Evolutionary conservation across 441 rosid genomes (phyloP), one percentile per base, ranked within the genome.

Genomic region (Euphorbia corollata): DNA sequence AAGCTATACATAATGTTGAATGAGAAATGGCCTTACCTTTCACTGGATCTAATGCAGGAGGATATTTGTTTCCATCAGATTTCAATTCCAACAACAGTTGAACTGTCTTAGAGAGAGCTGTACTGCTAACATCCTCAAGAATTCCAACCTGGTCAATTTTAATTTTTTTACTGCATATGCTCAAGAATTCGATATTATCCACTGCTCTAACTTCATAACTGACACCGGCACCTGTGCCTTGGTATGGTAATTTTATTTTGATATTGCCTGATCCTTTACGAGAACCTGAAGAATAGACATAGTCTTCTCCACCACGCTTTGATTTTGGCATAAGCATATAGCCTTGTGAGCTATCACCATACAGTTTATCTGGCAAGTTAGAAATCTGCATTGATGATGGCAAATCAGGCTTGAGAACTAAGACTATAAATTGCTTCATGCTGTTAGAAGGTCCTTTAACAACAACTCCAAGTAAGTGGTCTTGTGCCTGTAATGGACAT

Each of bases 401-500:
- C 54, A 78, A 72, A 73, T 94, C 86, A 73, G 97, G 89, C 78
- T 80, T 88, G 76, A 91, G 87, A 76, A 91, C 82, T 73, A 89
- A 80, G 47, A 91, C 88, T 39, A 91, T 82, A 75, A 73, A 82
- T 74, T 86, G 94, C 67, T 81, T 87, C 74, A 81, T 74, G 71
- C 47, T 77, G 74, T 59, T 19, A 64, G 88, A 71, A 75, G 82
- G 67, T 71, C 80, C 73, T 85, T 84, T 87, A 75, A 94, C 75
- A 59, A 91, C 81, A 59, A 85, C 96, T 77, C 99, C 99, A 43
- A 94, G 91, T 64, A 88, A 85, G 81, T 87, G 92, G 74, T 88
- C 97, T 77, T 83, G 86, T 47, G 68, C 89, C 94, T 89, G 93
- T 55, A 62, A 70, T 71, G 58, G 56, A 68, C 36, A 74, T 73